Evolutionary conservation across 371 early-diverging fungal species (phyloP).

Genomic region (Paraphysoderma sedebokerense): DNA sequence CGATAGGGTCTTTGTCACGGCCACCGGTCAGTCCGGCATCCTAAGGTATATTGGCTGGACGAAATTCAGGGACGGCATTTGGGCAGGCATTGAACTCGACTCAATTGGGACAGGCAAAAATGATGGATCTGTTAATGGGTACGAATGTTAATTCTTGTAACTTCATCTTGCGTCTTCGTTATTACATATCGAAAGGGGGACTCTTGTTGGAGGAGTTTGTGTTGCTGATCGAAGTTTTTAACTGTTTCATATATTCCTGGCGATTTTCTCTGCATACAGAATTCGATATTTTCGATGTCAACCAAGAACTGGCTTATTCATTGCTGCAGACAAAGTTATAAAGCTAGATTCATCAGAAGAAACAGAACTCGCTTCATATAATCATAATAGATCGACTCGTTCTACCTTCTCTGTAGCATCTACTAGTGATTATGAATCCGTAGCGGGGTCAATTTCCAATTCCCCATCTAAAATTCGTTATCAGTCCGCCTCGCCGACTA

Average conservation of each 20-base stretch:
- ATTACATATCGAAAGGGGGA: constrained; percentile 1
- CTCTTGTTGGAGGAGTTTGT: constrained; percentile 2
- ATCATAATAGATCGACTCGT: too few relatives aligned
- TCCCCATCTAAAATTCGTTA: too few relatives aligned
- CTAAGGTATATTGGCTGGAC: constrained; percentile 54
- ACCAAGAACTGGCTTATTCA: constrained; percentile 48
- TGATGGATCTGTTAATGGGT: constrained; percentile 56
- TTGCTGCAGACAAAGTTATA: constrained; percentile 37
- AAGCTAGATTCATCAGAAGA: too few relatives aligned
- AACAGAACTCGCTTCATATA: too few relatives aligned
- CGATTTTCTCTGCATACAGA: constrained; percentile 11
- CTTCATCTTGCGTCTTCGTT: neutral
- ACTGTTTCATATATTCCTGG: constrained; percentile 1
- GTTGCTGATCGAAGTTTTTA: neutral
- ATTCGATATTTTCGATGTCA: constrained; percentile 46
- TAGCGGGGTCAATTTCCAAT: too few relatives aligned
- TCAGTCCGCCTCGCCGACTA: too few relatives aligned
- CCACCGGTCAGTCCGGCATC: constrained; percentile 39
- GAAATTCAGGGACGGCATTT: constrained; percentile 45
- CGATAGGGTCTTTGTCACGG: constrained; percentile 50
- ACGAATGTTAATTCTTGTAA: constrained; percentile 8
- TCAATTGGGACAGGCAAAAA: constrained; percentile 57
- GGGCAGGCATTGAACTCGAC: constrained; percentile 70
- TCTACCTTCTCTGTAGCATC: too few relatives aligned
- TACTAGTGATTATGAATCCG: too few relatives aligned